Base-by-base conservation (phyloP, 73 alveolate genomes). In the Symbiodinium natans region DNA sequence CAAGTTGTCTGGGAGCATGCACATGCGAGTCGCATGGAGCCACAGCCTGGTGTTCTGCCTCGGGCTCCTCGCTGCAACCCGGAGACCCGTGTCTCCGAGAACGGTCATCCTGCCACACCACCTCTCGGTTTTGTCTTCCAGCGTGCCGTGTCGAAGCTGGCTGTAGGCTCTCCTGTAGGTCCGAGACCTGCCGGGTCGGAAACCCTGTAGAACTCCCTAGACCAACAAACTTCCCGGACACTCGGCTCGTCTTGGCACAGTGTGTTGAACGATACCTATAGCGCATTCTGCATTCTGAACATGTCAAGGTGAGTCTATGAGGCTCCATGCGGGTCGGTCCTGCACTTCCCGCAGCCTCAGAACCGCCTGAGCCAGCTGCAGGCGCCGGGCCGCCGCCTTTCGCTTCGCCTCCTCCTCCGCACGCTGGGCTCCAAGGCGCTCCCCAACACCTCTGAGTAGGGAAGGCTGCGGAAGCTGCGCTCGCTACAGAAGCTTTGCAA, bases 271-370 rank as follows among this genome's bases (percentile, higher is more conserved):
- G n/a, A n/a, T n/a, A n/a, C n/a, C n/a, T n/a, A n/a, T n/a, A n/a
- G n/a, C n/a, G n/a, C n/a, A n/a, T n/a, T n/a, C n/a, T n/a, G n/a
- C n/a, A n/a, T n/a, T n/a, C n/a, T n/a, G n/a, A n/a, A n/a, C n/a
- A n/a, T n/a, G n/a, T n/a, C n/a, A n/a, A n/a, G n/a, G n/a, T n/a
- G n/a, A n/a, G n/a, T n/a, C n/a, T n/a, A n/a, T n/a, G n/a, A n/a
- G n/a, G n/a, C n/a, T n/a, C n/a, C n/a, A n/a, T n/a, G n/a, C n/a
- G n/a, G n/a, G n/a, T n/a, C n/a, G n/a, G n/a, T n/a, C 46, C 54
- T 90, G 97, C 75, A 31, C 25, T 42, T 73, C 52, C 88, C 97
- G 74, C 23, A 90, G 87, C 87, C 46, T 71, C 9, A 68, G 80
- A 77, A 90, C 36, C 15, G 97, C 15, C 41, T 73, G 88, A 39